Conservation (phyloP, 345 rosid species). For the Combretum micranthum region DNA sequence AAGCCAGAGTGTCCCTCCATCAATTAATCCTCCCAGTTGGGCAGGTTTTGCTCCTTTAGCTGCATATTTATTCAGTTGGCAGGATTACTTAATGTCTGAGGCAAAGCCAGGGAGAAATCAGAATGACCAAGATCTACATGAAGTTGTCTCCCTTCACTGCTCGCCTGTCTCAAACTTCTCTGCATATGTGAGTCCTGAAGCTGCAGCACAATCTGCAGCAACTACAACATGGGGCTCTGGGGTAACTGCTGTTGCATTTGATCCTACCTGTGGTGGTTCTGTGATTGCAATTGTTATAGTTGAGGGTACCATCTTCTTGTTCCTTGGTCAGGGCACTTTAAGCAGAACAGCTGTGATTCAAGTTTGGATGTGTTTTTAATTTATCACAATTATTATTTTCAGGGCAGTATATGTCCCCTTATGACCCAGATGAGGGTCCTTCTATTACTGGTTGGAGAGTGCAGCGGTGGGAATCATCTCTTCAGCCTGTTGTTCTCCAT, state of each 20-base stretch:
- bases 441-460: constrained; percentile 99
- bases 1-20: constrained; percentile 71
- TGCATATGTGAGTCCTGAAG: constrained; percentile 98
- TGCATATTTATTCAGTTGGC: constrained; percentile 94
- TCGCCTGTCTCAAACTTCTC: constrained; percentile 98
- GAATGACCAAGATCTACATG: constrained; percentile 57
- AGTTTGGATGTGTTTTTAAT: not conserved
- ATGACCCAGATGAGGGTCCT: constrained; percentile 99
- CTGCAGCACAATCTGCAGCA: constrained; percentile 95
- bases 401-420: constrained; percentile 99
- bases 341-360: constrained; percentile 10
- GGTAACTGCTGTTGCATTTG: constrained; percentile 98
- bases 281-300: constrained; percentile 96
- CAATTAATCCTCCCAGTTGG: constrained; percentile 86
- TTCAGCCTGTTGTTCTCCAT: constrained; percentile 96
- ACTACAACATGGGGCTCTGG: constrained; percentile 99
- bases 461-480: constrained; percentile 98
- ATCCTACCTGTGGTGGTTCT: constrained; percentile 98
- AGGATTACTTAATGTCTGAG: constrained; percentile 82
- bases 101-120: constrained; percentile 65
- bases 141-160: constrained; percentile 73
- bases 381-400: constrained; percentile 12
- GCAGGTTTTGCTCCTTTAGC: constrained; percentile 97
- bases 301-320: constrained; percentile 58
- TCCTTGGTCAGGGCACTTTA: constrained; percentile 10